phyloP scores from a whole-genome alignment of 108 stramenopile genomes.

The Aurantiochytrium sp. region DNA sequence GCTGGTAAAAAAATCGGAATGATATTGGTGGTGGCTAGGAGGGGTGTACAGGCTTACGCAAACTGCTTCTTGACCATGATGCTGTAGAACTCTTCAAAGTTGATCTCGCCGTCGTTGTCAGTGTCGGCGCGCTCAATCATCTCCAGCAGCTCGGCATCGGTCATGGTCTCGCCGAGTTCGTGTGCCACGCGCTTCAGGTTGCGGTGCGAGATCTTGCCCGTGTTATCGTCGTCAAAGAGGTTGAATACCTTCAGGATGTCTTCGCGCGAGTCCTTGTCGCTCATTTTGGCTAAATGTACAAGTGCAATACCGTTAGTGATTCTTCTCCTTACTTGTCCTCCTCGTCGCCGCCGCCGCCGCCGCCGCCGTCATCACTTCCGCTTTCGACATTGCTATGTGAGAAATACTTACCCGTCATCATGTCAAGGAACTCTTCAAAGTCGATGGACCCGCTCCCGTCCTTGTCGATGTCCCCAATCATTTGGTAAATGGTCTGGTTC shows the following conservation, averaged over 20 bases:
- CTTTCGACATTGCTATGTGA: too few relatives aligned
- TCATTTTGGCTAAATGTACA: constrained; percentile 3
- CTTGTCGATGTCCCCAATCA: constrained; percentile 69
- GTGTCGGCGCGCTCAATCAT: constrained; percentile 92
- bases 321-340: too few relatives aligned
- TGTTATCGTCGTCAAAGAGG: constrained; percentile 89
- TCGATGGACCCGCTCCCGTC: constrained; percentile 54
- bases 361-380: too few relatives aligned
- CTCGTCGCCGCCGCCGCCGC: too few relatives aligned
- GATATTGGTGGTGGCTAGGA: too few relatives aligned
- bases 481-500: constrained; percentile 83
- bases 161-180: constrained; percentile 95
- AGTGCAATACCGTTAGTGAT: too few relatives aligned
- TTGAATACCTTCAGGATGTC: constrained; percentile 86
- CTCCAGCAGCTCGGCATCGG: constrained; percentile 87
- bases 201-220: constrained; percentile 81
- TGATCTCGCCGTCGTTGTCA: constrained; percentile 72
- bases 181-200: constrained; percentile 88
- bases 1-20: too few relatives aligned
- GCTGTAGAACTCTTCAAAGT: constrained; percentile 15
- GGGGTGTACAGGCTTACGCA: not conserved
- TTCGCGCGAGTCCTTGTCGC: constrained; percentile 60
- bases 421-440: constrained; percentile 71
- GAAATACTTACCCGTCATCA: constrained; percentile 66
- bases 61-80: constrained; percentile 9